These are phyloP conservation scores for Stephania yunnanensis DNA, from an alignment of 164 flowering plant species.

Conservation along the genomic window DNA sequence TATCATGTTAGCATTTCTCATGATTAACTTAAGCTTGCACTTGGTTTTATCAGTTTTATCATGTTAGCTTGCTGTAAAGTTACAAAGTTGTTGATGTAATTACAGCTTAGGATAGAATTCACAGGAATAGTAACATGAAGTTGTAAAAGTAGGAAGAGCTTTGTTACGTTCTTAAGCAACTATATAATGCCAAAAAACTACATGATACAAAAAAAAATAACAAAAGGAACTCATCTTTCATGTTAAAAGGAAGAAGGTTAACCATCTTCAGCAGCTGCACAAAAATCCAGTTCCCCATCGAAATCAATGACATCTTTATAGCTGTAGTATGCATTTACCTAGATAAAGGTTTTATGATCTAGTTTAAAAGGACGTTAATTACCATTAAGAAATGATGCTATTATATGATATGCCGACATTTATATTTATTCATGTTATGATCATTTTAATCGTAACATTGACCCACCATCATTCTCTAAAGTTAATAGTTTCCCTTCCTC, in stretches of 20 bases:
- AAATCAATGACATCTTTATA: conserved; percentile 76
- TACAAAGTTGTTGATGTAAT: not conserved
- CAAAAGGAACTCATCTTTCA: conserved; percentile 6
- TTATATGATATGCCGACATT: not conserved
- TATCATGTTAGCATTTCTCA: too few species aligned
- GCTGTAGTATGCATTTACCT: conserved; percentile 73
- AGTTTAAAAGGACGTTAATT: not conserved
- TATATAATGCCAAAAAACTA: not conserved
- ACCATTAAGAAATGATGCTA: not conserved
- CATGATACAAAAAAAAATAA: too few species aligned
- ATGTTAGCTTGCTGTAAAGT: not conserved
- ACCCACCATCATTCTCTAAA: not conserved
- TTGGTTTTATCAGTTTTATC: not conserved
- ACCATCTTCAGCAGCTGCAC: conserved; percentile 16
- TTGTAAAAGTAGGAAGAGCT: not conserved
- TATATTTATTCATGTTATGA: not conserved
- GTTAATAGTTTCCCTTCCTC: not conserved
- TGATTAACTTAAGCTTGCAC: not conserved
- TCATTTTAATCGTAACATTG: too few species aligned
- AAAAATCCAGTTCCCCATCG: conserved; percentile 80
- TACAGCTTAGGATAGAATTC: not conserved
- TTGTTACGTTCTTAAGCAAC: not conserved
- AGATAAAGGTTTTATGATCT: conserved; percentile 20
- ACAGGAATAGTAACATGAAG: too few species aligned
- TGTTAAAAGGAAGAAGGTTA: not conserved